These are phyloP conservation scores for Hymenoscyphus linearis DNA, from an alignment of 2,329 filamentous ascomycete genomes.

Conservation along the genomic window DNA sequence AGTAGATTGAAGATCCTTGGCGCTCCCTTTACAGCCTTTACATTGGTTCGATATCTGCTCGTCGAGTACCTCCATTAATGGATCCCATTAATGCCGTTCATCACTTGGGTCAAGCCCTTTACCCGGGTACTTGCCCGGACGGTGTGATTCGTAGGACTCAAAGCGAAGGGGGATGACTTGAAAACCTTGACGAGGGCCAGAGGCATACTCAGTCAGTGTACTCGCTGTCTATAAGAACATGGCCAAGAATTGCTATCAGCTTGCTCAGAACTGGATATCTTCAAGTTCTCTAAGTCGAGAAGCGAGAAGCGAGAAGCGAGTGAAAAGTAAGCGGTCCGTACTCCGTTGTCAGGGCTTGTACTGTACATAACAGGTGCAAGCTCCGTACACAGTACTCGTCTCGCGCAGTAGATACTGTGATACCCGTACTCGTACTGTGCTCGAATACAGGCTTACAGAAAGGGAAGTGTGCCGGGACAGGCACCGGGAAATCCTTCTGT, in stretches of 20 bases:
- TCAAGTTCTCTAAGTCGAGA: not conserved
- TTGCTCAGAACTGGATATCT: not conserved
- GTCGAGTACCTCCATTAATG: too few relatives aligned
- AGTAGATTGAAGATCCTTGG: not conserved
- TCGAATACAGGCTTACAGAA: too few relatives aligned
- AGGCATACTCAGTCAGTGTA: too few relatives aligned
- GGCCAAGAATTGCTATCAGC: conserved; percentile 4
- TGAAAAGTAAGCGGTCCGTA: not conserved
- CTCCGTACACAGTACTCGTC: conserved; percentile 1
- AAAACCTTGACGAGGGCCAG: conserved; percentile 1
- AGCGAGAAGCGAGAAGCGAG: not conserved
- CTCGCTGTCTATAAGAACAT: too few relatives aligned
- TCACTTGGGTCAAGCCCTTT: too few relatives aligned
- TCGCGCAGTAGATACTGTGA: not conserved
- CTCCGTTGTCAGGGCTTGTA: not conserved
- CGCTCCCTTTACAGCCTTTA: not conserved
- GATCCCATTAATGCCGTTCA: too few relatives aligned
- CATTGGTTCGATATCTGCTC: conserved; percentile 7
- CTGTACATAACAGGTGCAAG: not conserved
- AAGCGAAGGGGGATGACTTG: not conserved
- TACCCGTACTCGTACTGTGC: too few relatives aligned
- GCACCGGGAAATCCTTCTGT: too few relatives aligned
- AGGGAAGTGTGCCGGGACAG: too few relatives aligned
- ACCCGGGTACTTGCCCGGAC: conserved; percentile 2
- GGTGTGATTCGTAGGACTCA: conserved; percentile 4